Evolutionary conservation across 2,329 filamentous ascomycete genomes (phyloP).

Genomic region (Diaporthe citrichinensis): DNA sequence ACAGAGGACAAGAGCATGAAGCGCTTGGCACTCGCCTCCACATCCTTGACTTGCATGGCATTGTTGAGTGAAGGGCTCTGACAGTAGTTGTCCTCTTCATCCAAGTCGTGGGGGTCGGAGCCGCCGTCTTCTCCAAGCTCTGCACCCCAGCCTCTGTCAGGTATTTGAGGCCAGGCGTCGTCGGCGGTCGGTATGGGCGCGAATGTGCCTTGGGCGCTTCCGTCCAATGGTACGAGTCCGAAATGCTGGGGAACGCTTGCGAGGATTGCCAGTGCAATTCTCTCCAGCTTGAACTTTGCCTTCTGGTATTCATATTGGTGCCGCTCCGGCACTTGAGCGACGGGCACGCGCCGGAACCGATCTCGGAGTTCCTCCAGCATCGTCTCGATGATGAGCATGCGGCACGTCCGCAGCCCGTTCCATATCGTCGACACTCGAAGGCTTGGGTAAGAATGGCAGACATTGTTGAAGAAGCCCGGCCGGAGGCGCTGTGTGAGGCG

Average conservation of each 20-base stretch:
- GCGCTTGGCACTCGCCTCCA: constrained; percentile 57
- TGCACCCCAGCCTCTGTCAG: constrained; percentile 19
- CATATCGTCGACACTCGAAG: constrained; percentile 61
- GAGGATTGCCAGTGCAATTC: constrained; percentile 58
- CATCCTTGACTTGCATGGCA: constrained; percentile 53
- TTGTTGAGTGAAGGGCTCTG: constrained; percentile 57
- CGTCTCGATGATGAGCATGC: constrained; percentile 64
- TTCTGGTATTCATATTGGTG: constrained; percentile 52
- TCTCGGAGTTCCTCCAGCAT: constrained; percentile 59
- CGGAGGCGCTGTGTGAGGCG: constrained; percentile 54
- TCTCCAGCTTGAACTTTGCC: constrained; percentile 56
- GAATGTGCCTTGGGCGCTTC: constrained; percentile 47
- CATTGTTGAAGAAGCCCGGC: constrained; percentile 56
- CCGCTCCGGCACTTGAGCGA: constrained; percentile 29
- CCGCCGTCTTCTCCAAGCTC: constrained; percentile 32
- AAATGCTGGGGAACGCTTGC: constrained; percentile 66
- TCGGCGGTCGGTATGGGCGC: constrained; percentile 42
- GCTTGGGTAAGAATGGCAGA: constrained; percentile 62
- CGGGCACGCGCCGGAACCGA: constrained; percentile 44
- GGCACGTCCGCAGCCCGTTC: constrained; percentile 62
- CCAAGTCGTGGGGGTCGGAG: constrained; percentile 1
- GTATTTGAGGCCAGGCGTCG: constrained; percentile 32
- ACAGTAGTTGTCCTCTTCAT: constrained; percentile 41
- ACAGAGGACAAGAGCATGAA: constrained; percentile 65
- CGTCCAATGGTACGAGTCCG: constrained; percentile 59